Percentiles rank a stretch among this genome's conserved stretches.
These are phyloP conservation scores for Aspergillus ibericus DNA, from an alignment of 2,329 filamentous ascomycete genomes.

Conservation along the genomic window DNA sequence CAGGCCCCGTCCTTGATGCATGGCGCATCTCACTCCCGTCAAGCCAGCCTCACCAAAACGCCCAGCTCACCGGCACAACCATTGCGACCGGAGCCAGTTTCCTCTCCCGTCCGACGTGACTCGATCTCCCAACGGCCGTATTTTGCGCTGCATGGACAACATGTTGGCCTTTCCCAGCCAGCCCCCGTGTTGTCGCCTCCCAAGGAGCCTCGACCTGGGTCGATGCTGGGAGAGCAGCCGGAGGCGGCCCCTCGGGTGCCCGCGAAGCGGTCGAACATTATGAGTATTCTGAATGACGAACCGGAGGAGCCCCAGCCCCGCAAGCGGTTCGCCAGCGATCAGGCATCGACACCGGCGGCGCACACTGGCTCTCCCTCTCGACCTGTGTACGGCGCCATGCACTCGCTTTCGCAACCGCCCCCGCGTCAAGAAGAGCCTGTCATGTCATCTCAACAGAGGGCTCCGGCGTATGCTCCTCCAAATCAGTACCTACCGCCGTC, in stretches of 20 bases:
- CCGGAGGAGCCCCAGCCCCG: constrained; percentile 48
- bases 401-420: constrained; percentile 25
- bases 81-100: constrained; percentile 34
- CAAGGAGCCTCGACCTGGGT: constrained; percentile 38
- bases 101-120: constrained; percentile 38
- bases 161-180: constrained; percentile 29
- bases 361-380: constrained; percentile 25
- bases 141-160: constrained; percentile 30
- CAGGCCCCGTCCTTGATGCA: constrained; percentile 30
- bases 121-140: constrained; percentile 36
- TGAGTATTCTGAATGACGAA: constrained; percentile 51
- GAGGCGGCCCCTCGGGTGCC: constrained; percentile 44
- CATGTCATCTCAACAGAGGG: constrained; percentile 25
- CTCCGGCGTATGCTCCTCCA: constrained; percentile 29
- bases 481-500: constrained; percentile 30
- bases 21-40: constrained; percentile 35
- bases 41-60: constrained; percentile 35
- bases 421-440: constrained; percentile 28
- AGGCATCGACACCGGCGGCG: constrained; percentile 20
- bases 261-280: constrained; percentile 52
- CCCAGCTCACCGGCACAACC: constrained; percentile 36
- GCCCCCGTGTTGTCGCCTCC: constrained; percentile 34
- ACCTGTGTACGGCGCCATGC: constrained; percentile 26
- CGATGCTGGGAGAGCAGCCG: constrained; percentile 30
- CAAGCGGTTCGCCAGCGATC: constrained; percentile 47